phyloP scores from a whole-genome alignment of 1,284 basidiomycete species.

The Volvariella volvacea region DNA sequence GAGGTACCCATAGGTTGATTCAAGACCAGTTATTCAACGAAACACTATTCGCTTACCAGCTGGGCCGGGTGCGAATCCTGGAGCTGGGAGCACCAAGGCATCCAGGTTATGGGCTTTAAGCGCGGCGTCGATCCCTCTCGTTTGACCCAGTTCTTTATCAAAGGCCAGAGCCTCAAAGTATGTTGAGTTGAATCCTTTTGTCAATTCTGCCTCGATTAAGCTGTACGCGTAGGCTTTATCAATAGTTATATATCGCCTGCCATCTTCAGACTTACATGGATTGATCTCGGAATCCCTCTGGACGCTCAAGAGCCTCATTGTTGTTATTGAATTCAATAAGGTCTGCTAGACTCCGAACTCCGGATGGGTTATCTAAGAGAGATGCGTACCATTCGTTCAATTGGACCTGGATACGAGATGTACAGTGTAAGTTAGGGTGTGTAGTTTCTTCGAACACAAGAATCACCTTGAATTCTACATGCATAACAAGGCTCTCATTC shows the following conservation, averaged over 20 bases:
- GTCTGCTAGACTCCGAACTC: conserved; percentile 46
- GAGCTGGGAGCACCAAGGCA: conserved; percentile 50
- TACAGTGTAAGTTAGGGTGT: no score
- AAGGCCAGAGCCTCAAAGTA: conserved; percentile 44
- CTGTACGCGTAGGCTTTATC: conserved; percentile 25
- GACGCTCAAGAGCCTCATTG: conserved; percentile 42
- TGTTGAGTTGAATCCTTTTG: conserved; percentile 36
- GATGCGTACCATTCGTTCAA: conserved; percentile 39
- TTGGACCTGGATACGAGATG: no score
- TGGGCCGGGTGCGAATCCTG: conserved; percentile 40
- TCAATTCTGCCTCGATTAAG: conserved; percentile 40
- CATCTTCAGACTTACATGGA: conserved; percentile 30
- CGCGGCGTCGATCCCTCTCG: conserved; percentile 52
- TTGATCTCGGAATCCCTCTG: conserved; percentile 41
- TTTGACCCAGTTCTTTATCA: conserved; percentile 45
- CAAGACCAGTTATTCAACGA: no score
- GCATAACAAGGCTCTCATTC: conserved; percentile 48
- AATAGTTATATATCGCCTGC: no score
- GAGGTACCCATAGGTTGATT: conserved; percentile 1
- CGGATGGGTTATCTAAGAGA: conserved; percentile 42
- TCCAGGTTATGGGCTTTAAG: conserved; percentile 45
- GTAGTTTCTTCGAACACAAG: no score
- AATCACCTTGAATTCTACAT: conserved; percentile 51
- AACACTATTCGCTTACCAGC: conserved; percentile 14
- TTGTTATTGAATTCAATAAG: conserved; percentile 49